phyloP scores from a whole-genome alignment of 1,139 yeast species.

The Yamadazyma pseudoaaseri region DNA sequence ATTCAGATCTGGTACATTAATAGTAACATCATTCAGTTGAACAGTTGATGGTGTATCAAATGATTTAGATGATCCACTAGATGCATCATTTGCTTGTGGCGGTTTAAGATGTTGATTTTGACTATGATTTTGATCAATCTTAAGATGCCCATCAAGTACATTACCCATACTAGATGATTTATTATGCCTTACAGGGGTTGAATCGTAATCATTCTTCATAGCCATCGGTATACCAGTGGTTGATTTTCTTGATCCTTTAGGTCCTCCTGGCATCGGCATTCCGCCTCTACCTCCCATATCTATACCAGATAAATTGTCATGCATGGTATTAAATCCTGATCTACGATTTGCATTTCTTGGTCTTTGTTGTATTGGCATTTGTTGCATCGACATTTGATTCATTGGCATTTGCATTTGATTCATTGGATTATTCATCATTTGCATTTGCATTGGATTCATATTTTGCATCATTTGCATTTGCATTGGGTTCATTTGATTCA shows the following conservation, averaged over 20 bases:
- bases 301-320: conserved; percentile 33
- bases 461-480: conserved; percentile 6
- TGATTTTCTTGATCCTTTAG: conserved; percentile 14
- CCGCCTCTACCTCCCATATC: conserved; percentile 55
- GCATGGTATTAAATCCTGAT: conserved; percentile 33
- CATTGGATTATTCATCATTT: conserved; percentile 11
- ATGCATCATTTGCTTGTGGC: conserved; percentile 26
- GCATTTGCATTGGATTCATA: conserved; percentile 8
- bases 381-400: conserved; percentile 8
- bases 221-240: conserved; percentile 13
- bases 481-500: conserved; percentile 9
- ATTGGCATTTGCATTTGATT: conserved; percentile 12
- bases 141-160: conserved; percentile 8
- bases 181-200: conserved; percentile 8
- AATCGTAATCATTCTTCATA: conserved; percentile 3
- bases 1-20: conserved; percentile 10
- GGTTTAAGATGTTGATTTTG: conserved; percentile 21
- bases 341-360: conserved; percentile 30
- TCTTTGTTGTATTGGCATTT: conserved; percentile 10
- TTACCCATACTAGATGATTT: conserved; percentile 14
- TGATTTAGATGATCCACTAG: conserved; percentile 29
- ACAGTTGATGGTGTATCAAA: conserved; percentile 27
- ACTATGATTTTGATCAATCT: conserved; percentile 5
- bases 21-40: conserved; percentile 16
- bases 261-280: conserved; percentile 38